Conservation (phyloP, 805 yeast species). For the Metschnikowia matae region DNA sequence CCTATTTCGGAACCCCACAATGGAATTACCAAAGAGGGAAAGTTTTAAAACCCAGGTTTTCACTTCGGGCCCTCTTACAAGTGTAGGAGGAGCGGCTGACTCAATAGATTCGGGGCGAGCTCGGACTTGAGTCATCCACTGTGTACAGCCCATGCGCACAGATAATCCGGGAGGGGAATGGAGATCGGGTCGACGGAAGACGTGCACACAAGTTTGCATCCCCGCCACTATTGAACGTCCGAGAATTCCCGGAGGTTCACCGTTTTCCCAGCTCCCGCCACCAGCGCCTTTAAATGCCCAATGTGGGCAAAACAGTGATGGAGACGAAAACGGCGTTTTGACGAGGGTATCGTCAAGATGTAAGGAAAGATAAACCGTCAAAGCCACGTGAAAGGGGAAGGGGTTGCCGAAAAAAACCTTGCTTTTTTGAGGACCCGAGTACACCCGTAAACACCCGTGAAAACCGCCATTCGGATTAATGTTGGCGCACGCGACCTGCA, state of each 20-base stretch:
- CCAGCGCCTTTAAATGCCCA: too few relatives aligned
- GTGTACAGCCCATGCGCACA: conserved; percentile 6
- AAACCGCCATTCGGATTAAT: conserved; percentile 5
- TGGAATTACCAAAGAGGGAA: too few relatives aligned
- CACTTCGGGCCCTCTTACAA: too few relatives aligned
- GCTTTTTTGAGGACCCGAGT: conserved; percentile 2
- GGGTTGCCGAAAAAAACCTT: not conserved
- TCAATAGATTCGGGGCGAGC: conserved; percentile 16
- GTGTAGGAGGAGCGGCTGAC: conserved; percentile 1
- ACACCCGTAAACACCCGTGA: conserved; percentile 3
- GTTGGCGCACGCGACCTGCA: not conserved
- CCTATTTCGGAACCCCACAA: not conserved
- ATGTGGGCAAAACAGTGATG: too few relatives aligned
- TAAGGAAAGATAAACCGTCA: too few relatives aligned
- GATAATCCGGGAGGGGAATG: conserved; percentile 5
- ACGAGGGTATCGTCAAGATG: too few relatives aligned
- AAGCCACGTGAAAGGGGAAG: not conserved
- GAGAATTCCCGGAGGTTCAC: conserved; percentile 3
- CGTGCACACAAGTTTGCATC: conserved; percentile 6
- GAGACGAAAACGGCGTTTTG: too few relatives aligned
- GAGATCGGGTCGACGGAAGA: conserved; percentile 6
- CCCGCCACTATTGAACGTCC: conserved; percentile 9
- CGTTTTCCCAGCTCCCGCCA: too few relatives aligned
- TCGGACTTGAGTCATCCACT: conserved; percentile 18
- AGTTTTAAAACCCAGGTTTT: too few relatives aligned